Evolutionary conservation across 306 rosid species (phyloP).

Genomic region (Boehmeria nivea): DNA sequence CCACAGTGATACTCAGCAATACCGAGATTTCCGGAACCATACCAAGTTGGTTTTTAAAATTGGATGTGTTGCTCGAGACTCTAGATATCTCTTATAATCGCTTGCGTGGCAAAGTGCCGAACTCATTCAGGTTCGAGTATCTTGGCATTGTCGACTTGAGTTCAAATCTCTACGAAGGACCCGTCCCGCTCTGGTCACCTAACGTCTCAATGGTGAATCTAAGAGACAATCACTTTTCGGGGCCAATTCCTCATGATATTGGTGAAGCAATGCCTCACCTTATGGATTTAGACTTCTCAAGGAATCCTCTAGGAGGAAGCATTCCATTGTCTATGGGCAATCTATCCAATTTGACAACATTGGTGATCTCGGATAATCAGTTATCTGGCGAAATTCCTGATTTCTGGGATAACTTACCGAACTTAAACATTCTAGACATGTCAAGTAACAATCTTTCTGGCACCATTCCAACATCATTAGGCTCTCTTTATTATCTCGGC

Average conservation of each 20-base stretch:
- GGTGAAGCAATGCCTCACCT: neutral
- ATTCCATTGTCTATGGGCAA: constrained; percentile 12
- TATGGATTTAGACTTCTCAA: neutral
- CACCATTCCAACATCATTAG: constrained; percentile 11
- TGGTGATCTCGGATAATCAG: constrained; percentile 1
- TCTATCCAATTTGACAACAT: neutral
- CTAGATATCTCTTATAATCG: constrained; percentile 13
- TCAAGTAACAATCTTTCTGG: constrained; percentile 10
- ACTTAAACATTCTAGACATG: neutral
- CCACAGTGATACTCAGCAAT: neutral
- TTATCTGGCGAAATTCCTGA: constrained; percentile 13
- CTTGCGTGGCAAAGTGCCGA: neutral
- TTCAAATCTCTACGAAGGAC: constrained; percentile 13
- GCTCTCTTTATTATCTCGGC: neutral
- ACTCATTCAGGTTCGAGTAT: neutral
- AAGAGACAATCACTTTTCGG: constrained; percentile 8
- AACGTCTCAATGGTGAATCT: neutral
- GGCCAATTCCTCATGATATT: constrained; percentile 9
- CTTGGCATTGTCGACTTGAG: neutral
- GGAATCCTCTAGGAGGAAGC: constrained; percentile 4
- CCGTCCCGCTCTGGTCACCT: constrained; percentile 7
- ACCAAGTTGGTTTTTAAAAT: constrained; percentile 3
- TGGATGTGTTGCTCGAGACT: neutral
- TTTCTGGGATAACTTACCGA: neutral
- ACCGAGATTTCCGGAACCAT: constrained; percentile 12